Evolutionary conservation across 257 asterid species (phyloP), one percentile per base, ranked within the genome.

Genomic region (Ligustrum vulgare): DNA sequence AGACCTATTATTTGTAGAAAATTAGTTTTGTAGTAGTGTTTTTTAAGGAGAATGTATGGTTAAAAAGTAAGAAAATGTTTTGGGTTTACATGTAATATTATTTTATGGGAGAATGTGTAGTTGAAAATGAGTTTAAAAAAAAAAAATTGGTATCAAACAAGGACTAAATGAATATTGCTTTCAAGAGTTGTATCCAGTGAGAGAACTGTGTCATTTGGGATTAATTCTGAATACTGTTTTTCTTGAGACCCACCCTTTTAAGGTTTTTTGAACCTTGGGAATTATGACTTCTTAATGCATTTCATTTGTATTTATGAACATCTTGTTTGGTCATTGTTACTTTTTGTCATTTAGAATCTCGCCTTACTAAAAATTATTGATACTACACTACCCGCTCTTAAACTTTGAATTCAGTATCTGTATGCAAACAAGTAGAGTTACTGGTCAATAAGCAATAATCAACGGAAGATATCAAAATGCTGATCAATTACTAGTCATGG

Each of bases 201-300:
- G 34, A 45, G 5, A 20, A 47, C 45, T 58, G 22, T 11, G 9
- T 41, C 22, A 32, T 39, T 62, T 73, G 72, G 43, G 33, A 5
- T 31, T 9, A 67, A 8, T 8, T 70, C 31, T 43, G 69, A 60
- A 28, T 12, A 34, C 20, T 72, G 69, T 68, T 45, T 41, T 39
- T 35, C 64, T 65, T 28, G 18, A 39, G 32, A 45, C 7, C n/a
- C n/a, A n/a, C n/a, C 56, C 20, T 45, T 15, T 15, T 45, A 41
- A 5, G 7, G 56, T 23, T 43, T 43, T 37, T 10, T 22, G 58
- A n/a, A 32, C 23, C 7, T 33, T 16, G 16, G 25, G 49, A 3
- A 3, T 56, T 70, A 23, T 80, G 35, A n/a, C 11, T 80, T 20
- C 56, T 56, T 36, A 28, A 16, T 72, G 69, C 70, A 5, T 22